Conservation (phyloP, 169 alveolate species). For the Blepharisma undulans region DNA sequence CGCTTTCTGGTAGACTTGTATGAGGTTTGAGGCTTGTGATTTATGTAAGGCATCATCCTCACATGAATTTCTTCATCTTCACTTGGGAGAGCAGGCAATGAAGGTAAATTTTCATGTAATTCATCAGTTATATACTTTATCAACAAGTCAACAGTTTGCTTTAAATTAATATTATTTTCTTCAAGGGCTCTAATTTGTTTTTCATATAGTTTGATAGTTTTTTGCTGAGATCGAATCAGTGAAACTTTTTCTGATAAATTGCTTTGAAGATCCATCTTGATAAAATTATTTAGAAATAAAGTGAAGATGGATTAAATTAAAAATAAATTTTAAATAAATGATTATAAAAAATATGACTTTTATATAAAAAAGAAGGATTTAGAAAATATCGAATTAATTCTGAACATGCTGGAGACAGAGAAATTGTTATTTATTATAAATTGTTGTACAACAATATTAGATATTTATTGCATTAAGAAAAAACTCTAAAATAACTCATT, state of each 20-base stretch:
- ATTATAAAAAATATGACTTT: too few relatives aligned
- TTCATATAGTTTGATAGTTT: conserved; percentile 11
- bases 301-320: not conserved
- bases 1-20: not conserved
- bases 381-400: too few relatives aligned
- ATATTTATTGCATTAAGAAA: not conserved
- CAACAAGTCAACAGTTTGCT: not conserved
- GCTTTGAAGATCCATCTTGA: not conserved
- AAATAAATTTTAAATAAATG: too few relatives aligned
- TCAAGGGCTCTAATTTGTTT: not conserved
- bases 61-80: not conserved
- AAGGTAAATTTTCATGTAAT: not conserved
- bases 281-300: not conserved
- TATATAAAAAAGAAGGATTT: not conserved
- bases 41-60: not conserved
- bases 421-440: too few relatives aligned
- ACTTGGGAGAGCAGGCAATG: not conserved
- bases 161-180: not conserved
- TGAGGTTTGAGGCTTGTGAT: not conserved
- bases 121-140: conserved; percentile 16
- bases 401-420: not conserved
- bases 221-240: not conserved
- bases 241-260: not conserved
- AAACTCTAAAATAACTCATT: too few relatives aligned
- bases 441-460: not conserved